Percentiles rank a stretch among this genome's conserved stretches.
Conservation (phyloP, 176 grass and related monocot genomes). For the Aegilops speltoides region DNA sequence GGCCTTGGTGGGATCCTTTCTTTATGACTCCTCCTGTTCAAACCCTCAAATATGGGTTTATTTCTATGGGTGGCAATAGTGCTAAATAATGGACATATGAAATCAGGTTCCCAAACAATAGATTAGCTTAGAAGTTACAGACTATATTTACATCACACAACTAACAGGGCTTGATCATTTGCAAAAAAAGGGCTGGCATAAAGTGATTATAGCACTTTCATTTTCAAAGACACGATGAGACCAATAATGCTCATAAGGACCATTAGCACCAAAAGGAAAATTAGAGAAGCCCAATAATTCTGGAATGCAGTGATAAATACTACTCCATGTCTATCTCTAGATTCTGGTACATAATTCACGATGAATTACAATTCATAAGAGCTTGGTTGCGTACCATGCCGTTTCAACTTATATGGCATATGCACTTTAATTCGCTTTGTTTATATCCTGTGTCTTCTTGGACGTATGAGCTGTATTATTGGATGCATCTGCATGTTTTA, state of each 20-base stretch:
- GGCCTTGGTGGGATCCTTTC: slow-evolving; percentile 21
- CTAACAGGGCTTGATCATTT: slow-evolving; percentile 28
- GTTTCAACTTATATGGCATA: slow-evolving; percentile 39
- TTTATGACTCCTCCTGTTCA: slow-evolving; percentile 14
- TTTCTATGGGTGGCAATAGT: slow-evolving; percentile 12
- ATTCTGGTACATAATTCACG: slow-evolving; percentile 23
- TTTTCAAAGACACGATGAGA: slow-evolving; percentile 33
- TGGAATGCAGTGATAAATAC: neutral
- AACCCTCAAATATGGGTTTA: slow-evolving; percentile 22
- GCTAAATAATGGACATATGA: slow-evolving; percentile 3
- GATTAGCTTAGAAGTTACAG: slow-evolving; percentile 24
- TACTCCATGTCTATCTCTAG: slow-evolving; percentile 10
- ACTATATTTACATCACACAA: slow-evolving; percentile 3
- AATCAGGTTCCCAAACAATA: slow-evolving; percentile 22
- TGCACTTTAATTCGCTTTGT: slow-evolving; percentile 39
- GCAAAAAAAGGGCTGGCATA: slow-evolving; percentile 36
- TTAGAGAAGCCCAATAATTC: slow-evolving; percentile 30
- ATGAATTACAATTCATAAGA: slow-evolving; percentile 36
- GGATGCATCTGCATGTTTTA: slow-evolving; percentile 43
- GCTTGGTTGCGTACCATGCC: slow-evolving; percentile 36
- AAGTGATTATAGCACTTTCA: slow-evolving; percentile 31
- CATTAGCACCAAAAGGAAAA: slow-evolving; percentile 42
- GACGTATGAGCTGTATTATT: slow-evolving; percentile 35
- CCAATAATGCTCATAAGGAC: slow-evolving; percentile 42
- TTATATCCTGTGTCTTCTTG: slow-evolving; percentile 25